These are phyloP conservation scores for Ammopiptanthus mongolicus DNA, from an alignment of 306 rosid genomes.

Conservation along the genomic window DNA sequence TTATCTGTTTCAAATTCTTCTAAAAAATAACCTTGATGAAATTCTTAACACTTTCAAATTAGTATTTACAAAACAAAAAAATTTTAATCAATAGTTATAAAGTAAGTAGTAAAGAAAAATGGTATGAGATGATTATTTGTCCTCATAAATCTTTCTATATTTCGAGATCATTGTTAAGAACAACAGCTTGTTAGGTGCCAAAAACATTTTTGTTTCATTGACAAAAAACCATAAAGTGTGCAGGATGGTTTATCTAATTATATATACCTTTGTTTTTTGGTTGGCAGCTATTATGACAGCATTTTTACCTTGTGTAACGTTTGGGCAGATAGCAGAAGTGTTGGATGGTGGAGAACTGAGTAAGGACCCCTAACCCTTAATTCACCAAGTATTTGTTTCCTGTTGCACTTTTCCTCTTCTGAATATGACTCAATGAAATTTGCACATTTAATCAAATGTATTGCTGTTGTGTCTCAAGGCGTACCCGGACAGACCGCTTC, in stretches of 20 bases:
- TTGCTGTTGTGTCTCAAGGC: no score
- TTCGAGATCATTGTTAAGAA: not conserved
- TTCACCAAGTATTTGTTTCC: not conserved
- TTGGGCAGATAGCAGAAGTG: slow-evolving; percentile 69
- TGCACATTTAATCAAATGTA: not conserved
- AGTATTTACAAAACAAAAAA: no score
- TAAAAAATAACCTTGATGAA: no score
- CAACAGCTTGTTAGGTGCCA: not conserved
- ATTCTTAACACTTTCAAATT: no score
- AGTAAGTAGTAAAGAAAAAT: no score
- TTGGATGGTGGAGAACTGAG: slow-evolving; percentile 55
- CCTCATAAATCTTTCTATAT: not conserved
- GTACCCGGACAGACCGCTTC: no score
- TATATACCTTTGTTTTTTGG: not conserved
- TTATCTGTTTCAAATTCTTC: not conserved
- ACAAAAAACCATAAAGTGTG: not conserved
- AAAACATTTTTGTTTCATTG: not conserved
- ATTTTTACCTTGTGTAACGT: slow-evolving; percentile 60
- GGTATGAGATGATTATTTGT: no score
- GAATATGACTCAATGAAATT: no score
- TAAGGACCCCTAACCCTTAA: slow-evolving; percentile 25
- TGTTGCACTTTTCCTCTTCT: not conserved
- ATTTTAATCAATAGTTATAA: no score
- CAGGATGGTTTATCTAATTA: not conserved
- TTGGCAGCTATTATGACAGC: slow-evolving; percentile 60